Evolutionary conservation across 148 eudicot species (phyloP).

Genomic region (Dianthus caryophyllus): DNA sequence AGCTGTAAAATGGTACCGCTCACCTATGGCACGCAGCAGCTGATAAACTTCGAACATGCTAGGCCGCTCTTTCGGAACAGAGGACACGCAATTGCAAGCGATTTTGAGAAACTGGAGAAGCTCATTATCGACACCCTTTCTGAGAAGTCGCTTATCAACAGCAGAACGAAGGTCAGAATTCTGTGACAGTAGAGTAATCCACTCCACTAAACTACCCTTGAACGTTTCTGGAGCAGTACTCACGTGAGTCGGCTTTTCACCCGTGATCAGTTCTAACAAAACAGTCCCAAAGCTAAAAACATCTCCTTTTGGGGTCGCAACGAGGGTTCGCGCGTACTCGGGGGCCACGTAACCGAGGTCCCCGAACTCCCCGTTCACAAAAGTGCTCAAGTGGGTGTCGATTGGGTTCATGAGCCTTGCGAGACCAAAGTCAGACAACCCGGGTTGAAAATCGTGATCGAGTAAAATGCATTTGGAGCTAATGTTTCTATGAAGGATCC

Average conservation of each 20-base stretch:
- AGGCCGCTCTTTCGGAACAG: conserved; percentile 40
- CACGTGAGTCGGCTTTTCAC: conserved; percentile 40
- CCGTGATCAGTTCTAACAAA: conserved; percentile 39
- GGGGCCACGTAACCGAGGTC: conserved; percentile 54
- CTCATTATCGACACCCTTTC: conserved; percentile 35
- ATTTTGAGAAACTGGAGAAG: conserved; percentile 35
- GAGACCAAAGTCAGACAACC: conserved; percentile 48
- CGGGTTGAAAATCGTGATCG: conserved; percentile 42
- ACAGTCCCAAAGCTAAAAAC: conserved; percentile 46
- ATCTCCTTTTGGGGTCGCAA: conserved; percentile 52
- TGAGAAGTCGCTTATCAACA: conserved; percentile 31
- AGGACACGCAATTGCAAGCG: conserved; percentile 39
- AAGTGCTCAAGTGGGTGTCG: conserved; percentile 52
- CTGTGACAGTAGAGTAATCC: conserved; percentile 27
- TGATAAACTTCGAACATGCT: conserved; percentile 53
- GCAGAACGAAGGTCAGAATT: conserved; percentile 26
- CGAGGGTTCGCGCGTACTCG: conserved; percentile 39
- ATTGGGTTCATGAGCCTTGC: conserved; percentile 54
- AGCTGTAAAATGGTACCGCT: conserved; percentile 39
- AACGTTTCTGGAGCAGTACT: conserved; percentile 35
- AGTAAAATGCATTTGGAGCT: conserved; percentile 51
- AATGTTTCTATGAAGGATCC: conserved; percentile 49
- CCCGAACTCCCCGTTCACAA: conserved; percentile 51
- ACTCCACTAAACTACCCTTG: conserved; percentile 50
- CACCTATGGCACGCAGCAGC: conserved; percentile 41